phyloP scores from a whole-genome alignment of 148 eudicot species.

The Amaranthus cruentus region DNA sequence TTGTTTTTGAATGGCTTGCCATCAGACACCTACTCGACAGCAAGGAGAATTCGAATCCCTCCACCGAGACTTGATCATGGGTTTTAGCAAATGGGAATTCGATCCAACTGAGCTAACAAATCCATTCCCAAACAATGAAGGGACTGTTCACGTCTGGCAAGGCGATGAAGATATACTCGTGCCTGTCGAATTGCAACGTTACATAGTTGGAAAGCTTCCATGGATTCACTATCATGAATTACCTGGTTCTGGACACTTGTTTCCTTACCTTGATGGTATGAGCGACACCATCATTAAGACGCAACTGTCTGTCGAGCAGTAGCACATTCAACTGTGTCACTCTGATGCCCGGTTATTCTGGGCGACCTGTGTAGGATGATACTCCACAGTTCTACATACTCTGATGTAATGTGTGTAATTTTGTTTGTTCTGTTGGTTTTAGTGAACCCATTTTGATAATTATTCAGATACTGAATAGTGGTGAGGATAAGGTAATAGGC shows the following conservation, averaged over 20 bases:
- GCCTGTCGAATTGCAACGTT: constrained; percentile 32
- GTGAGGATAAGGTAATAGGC: not conserved
- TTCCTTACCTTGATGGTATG: constrained; percentile 53
- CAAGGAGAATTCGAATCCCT: constrained; percentile 71
- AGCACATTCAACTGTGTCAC: not conserved
- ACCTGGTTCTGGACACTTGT: constrained; percentile 61
- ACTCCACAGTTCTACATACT: not conserved
- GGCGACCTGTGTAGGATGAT: constrained; percentile 6
- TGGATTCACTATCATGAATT: constrained; percentile 80
- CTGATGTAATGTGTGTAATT: not conserved
- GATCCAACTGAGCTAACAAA: constrained; percentile 56
- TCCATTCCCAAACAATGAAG: constrained; percentile 51
- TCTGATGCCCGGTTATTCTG: not conserved
- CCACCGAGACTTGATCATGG: constrained; percentile 59
- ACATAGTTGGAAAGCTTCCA: constrained; percentile 41
- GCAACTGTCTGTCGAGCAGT: constrained; percentile 28
- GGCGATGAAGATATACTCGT: constrained; percentile 72
- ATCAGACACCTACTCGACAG: constrained; percentile 44
- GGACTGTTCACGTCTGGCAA: constrained; percentile 72
- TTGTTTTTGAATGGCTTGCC: not conserved
- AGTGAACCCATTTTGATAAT: not conserved
- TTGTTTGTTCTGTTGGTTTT: not conserved
- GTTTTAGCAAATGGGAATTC: constrained; percentile 74
- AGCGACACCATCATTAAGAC: constrained; percentile 49
- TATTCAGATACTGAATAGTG: not conserved